Base-by-base conservation (phyloP, 176 grass and related monocot genomes). In the Eleusine coracana region DNA sequence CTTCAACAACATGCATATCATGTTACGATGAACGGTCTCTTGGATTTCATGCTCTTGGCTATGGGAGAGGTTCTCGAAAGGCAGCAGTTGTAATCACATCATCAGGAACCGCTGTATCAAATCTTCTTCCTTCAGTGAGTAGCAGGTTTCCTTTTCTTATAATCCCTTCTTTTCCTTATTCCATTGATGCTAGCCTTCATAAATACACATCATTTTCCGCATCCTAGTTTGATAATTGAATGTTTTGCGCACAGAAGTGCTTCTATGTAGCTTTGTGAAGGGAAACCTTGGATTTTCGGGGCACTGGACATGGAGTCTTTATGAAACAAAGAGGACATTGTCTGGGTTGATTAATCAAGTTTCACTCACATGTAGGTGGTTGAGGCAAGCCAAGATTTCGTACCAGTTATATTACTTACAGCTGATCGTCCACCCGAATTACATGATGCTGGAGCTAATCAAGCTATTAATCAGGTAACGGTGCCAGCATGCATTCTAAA, bases 21-120 rank as follows among this genome's bases (percentile, higher is more conserved):
- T 98, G 92, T 89, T 98, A 91, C 73, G 96, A 98, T 85, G 96
- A 98, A 75, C 91, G 92, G 28, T 98, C 96, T 84, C 96, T 98
- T 78, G 96, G 90, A 91, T 98, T 98, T 91, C 86, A 98, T 88
- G 96, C 96, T 82, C 70, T 98, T 83, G 96, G 96, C 54, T 98
- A 95, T 86, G 96, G 84, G 59, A 92, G 89, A 81, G 96, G 88
- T 72, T 91, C 88, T 82, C 81, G 84, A 13, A 91, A 82, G 76
- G 88, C 96, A 61, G 92, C 96, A 54, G 78, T 95, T 52, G 66
- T 95, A 82, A 98, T 98, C 76, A 98, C 96, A 68, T 98, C 96
- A 70, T 98, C 96, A 86, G 92, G 96, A 93, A 98, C 96, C 11
- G 96, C 96, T 68, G 90, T 98, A 71, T 98, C 96, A 80, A 98